Base-by-base conservation (phyloP, 805 yeast genomes). In the Soucietia sequanensis region DNA sequence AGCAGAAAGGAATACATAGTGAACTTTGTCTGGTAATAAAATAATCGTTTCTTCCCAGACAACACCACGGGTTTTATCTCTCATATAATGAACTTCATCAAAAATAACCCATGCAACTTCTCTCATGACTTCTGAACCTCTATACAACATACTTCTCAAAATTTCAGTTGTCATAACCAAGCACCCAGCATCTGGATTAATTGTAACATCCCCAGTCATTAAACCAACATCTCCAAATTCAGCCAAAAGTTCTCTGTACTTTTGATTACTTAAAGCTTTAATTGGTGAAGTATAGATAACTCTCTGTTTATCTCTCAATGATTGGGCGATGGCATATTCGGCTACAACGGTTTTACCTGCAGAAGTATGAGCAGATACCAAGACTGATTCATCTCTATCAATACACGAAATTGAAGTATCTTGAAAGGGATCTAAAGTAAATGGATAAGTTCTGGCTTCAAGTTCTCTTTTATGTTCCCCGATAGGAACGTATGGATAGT, bases 1-100 rank as follows among this genome's bases (percentile, higher is more conserved):
- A 31, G 98, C 98, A 10, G 97, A 89, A 44, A 91, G 65, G 52
- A 91, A 86, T 3, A 91, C 96, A 53, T 90, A 88, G 46, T 85
- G 91, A 12, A 93, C 97, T 69, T 90, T 90, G 50, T 95, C 97
- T 4, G 99, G 99, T 27, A 93, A 71, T 56, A 93, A 68, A 39
- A 93, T 93, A 46, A 93, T 91, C 11, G 98, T 91, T 62, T 93
- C 99, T 65, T 93, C 99, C 99, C 99, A 93, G 23, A 93, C 99
- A 34, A 93, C 99, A 60, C 99, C 99, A 66, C 99, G 80, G 47
- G 89, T 93, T 50, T 88, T 84, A 60, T 93, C 99, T 66, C 97
- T 81, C 95, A 93, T 93, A 63, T 93, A 93, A 66, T 93, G 99
- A 30, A 93, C 96, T 60, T 93, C 99, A 62, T 93, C 99, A 47